phyloP scores from a whole-genome alignment of 2,329 filamentous ascomycete genomes.

The Colletotrichum melonis region DNA sequence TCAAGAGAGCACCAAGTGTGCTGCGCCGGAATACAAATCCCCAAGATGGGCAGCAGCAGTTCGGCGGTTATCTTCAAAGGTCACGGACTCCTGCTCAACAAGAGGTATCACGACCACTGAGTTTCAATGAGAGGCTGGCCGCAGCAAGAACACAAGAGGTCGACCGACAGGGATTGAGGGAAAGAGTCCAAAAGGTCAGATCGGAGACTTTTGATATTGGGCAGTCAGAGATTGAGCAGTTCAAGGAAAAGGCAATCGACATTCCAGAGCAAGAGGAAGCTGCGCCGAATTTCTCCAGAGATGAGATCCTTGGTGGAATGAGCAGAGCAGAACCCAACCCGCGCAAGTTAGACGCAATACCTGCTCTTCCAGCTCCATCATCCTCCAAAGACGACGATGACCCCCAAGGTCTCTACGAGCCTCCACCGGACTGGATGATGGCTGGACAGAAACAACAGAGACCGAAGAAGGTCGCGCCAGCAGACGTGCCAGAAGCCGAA shows the following conservation, averaged over 20 bases:
- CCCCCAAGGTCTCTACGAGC: constrained; percentile 27
- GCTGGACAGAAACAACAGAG: constrained; percentile 15
- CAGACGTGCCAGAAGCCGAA: constrained; percentile 56
- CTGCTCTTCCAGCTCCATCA: constrained; percentile 13
- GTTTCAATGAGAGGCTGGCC: constrained; percentile 89
- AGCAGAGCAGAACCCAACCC: constrained; percentile 36
- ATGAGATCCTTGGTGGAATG: constrained; percentile 65
- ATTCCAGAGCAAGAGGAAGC: constrained; percentile 59
- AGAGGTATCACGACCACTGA: constrained; percentile 54
- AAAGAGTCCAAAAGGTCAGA: constrained; percentile 64
- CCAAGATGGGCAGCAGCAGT: constrained; percentile 42
- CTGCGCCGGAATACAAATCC: constrained; percentile 46
- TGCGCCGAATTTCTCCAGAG: constrained; percentile 68
- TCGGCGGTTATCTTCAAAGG: constrained; percentile 57
- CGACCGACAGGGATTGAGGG: constrained; percentile 60
- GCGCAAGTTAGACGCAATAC: background rate
- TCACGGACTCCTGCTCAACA: constrained; percentile 51
- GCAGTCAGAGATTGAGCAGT: constrained; percentile 68
- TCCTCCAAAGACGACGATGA: constrained; percentile 3
- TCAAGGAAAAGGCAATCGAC: constrained; percentile 67
- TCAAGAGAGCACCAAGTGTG: constrained; percentile 74
- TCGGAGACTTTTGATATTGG: constrained; percentile 68
- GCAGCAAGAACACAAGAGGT: constrained; percentile 71
- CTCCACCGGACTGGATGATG: constrained; percentile 31
- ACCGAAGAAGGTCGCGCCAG: constrained; percentile 42